These are phyloP conservation scores for Tetrapisispora phaffii DNA, from an alignment of 805 yeast species.

Conservation along the genomic window DNA sequence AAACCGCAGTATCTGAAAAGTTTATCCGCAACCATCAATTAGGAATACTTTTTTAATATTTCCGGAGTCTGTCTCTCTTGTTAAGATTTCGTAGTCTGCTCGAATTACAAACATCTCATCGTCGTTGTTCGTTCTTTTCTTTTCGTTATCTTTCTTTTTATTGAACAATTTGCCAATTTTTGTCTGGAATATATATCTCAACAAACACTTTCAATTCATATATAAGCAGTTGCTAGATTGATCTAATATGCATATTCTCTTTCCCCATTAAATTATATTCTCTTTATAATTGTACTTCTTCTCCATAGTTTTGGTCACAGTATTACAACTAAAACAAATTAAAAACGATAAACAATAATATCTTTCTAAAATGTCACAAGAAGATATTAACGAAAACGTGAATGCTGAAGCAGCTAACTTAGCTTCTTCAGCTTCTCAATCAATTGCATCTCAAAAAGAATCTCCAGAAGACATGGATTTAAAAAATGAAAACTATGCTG, in stretches of 20 bases:
- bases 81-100: too few relatives aligned
- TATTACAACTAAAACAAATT: not conserved
- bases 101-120: too few relatives aligned
- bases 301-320: not conserved
- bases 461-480: slow-evolving; percentile 8
- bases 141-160: not conserved
- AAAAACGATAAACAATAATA: not conserved
- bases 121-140: not conserved
- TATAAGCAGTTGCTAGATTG: not conserved
- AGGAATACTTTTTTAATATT: not conserved
- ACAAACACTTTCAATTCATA: not conserved
- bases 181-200: not conserved
- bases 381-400: not conserved
- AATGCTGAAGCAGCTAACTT: not conserved
- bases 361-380: not conserved
- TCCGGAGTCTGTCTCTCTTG: not conserved
- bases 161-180: not conserved
- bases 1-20: not conserved
- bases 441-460: slow-evolving; percentile 8
- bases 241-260: not conserved
- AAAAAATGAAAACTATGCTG: slow-evolving; percentile 3
- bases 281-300: not conserved
- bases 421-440: slow-evolving; percentile 3
- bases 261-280: not conserved
- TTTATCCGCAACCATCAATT: not conserved